These are phyloP conservation scores for Globisporangium radiosum DNA, from an alignment of 352 stramenopile genomes.

Conservation along the genomic window DNA sequence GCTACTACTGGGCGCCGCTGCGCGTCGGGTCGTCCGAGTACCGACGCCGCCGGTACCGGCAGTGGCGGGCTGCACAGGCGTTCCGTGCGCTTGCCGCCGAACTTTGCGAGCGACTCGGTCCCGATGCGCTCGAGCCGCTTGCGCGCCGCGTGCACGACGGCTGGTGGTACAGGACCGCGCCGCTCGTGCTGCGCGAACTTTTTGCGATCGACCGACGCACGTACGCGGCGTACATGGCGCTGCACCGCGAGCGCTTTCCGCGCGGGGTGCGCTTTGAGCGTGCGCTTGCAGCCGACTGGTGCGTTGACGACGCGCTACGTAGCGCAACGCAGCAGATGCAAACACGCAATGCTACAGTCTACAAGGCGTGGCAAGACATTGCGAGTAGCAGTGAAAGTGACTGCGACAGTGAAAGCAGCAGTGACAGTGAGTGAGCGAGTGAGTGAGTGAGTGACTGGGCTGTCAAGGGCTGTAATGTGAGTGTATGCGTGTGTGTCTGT, in stretches of 20 bases:
- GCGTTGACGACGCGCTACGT: background rate
- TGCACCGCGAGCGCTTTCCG: conserved; percentile 20
- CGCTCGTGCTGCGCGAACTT: conserved; percentile 19
- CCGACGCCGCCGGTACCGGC: conserved; percentile 23
- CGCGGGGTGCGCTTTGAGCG: conserved; percentile 17
- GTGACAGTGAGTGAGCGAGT: background rate
- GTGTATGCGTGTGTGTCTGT: too few species aligned
- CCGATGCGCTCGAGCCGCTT: conserved; percentile 5
- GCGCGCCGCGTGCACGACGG: conserved; percentile 12
- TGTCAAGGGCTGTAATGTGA: too few species aligned
- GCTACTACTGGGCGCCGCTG: conserved; percentile 36
- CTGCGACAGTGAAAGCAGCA: background rate
- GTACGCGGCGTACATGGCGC: conserved; percentile 20
- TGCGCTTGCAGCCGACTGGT: conserved; percentile 23
- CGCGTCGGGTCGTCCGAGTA: conserved; percentile 16
- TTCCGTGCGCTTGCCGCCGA: conserved; percentile 28
- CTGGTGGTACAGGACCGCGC: conserved; percentile 31
- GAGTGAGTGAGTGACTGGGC: too few species aligned
- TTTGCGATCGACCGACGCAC: conserved; percentile 11
- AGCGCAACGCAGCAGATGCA: too few species aligned
- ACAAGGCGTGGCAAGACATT: conserved; percentile 7
- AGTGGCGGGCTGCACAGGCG: conserved; percentile 19
- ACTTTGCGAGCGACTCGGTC: conserved; percentile 13
- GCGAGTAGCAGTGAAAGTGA: conserved; percentile 1
- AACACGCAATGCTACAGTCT: background rate